phyloP scores from a whole-genome alignment of 1,284 basidiomycete genomes.

The Mycosarcoma mackinlayi region DNA sequence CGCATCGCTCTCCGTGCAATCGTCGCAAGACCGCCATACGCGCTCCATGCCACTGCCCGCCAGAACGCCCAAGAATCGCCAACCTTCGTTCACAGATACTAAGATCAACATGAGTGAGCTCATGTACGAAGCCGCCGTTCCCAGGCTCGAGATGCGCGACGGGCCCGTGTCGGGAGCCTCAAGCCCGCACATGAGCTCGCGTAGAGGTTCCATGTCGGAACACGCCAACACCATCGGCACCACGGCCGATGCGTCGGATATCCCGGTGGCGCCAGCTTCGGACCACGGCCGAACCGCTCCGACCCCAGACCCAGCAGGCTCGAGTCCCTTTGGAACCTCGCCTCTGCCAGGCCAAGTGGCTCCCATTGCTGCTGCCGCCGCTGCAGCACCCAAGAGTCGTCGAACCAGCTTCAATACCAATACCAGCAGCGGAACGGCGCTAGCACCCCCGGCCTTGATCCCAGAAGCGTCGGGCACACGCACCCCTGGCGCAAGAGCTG shows the following conservation, averaged over 20 bases:
- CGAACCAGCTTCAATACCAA: constrained; percentile 49
- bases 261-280: constrained; percentile 53
- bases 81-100: constrained; percentile 40
- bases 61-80: constrained; percentile 31
- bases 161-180: constrained; percentile 38
- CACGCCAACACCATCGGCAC: constrained; percentile 7
- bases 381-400: constrained; percentile 34
- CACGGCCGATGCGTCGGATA: constrained; percentile 22
- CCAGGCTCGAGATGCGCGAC: constrained; percentile 41
- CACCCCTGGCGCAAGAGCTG: constrained; percentile 53
- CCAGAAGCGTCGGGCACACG: constrained; percentile 44
- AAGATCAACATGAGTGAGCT: constrained; percentile 62
- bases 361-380: constrained; percentile 8
- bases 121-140: constrained; percentile 57
- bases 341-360: constrained; percentile 17
- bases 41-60: constrained; percentile 34
- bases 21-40: constrained; percentile 15
- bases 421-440: constrained; percentile 35
- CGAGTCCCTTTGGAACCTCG: constrained; percentile 25
- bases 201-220: constrained; percentile 38
- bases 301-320: constrained; percentile 10
- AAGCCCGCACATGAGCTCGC: constrained; percentile 37
- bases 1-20: constrained; percentile 30
- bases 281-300: constrained; percentile 49
- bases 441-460: constrained; percentile 21